Percentiles rank a stretch among this genome's conserved stretches.
phyloP scores from a whole-genome alignment of 208 protist species.

The Balamuthia mandrillaris region DNA sequence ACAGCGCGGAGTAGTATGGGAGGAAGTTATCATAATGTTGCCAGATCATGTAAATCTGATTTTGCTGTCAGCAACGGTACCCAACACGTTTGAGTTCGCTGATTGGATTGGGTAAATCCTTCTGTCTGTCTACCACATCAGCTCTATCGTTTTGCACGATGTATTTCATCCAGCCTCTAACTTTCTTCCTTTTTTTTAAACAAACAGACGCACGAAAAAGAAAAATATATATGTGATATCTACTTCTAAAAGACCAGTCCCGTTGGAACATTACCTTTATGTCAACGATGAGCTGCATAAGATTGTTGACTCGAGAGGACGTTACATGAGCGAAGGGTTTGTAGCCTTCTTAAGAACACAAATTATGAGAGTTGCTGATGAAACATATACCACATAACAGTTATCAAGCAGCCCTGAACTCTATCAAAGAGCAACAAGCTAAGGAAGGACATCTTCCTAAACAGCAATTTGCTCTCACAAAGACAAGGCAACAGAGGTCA shows the following conservation, averaged over 20 bases:
- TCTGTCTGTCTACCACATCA: neutral
- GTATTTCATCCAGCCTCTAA: neutral
- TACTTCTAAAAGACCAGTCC: constrained; percentile 82
- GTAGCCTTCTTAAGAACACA: too few relatives aligned
- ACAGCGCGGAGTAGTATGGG: constrained; percentile 85
- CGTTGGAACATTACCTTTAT: constrained; percentile 80
- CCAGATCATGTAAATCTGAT: constrained; percentile 81
- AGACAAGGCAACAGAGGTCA: constrained; percentile 16
- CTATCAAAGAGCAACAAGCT: too few relatives aligned
- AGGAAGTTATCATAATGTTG: constrained; percentile 90
- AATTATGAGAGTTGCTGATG: too few relatives aligned
- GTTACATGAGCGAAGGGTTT: too few relatives aligned
- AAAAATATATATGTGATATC: constrained; percentile 75
- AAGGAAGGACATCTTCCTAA: too few relatives aligned
- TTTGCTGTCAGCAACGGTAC: constrained; percentile 84
- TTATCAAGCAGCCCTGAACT: too few relatives aligned
- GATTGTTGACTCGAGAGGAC: constrained; percentile 50
- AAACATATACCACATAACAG: too few relatives aligned
- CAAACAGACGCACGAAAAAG: constrained; percentile 64
- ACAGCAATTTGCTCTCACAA: too few relatives aligned
- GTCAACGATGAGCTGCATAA: constrained; percentile 53
- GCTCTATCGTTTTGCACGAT: neutral
- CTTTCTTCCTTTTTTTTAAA: neutral
- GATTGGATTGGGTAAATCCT: constrained; percentile 79
- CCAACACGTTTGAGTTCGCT: constrained; percentile 82